These are phyloP conservation scores for Erysimum cheiri DNA, from an alignment of 441 rosid species.

Conservation along the genomic window DNA sequence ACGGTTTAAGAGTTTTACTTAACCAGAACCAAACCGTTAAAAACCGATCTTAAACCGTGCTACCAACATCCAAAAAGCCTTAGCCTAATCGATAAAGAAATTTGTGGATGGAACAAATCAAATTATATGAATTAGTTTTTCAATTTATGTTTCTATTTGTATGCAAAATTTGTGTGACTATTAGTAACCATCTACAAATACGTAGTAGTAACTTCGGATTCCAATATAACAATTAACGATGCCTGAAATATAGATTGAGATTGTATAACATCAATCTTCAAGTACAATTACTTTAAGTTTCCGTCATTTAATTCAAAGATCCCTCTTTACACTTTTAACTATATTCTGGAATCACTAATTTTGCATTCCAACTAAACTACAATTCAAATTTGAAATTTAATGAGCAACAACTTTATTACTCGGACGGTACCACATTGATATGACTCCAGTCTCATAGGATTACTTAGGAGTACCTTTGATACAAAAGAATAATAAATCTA, in stretches of 20 bases:
- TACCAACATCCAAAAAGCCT: too few species aligned
- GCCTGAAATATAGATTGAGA: neutral
- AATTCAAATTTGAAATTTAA: conserved; percentile 23
- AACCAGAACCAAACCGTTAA: neutral
- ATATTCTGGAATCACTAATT: conserved; percentile 4
- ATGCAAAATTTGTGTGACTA: neutral
- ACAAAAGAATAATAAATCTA: neutral
- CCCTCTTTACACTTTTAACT: neutral
- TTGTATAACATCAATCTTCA: neutral
- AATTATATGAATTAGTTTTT: neutral
- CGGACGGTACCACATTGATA: conserved; percentile 15
- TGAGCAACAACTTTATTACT: conserved; percentile 22
- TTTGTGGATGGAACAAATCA: neutral
- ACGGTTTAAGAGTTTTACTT: neutral
- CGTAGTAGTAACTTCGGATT: neutral
- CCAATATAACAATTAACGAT: neutral
- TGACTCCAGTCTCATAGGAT: neutral
- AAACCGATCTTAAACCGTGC: too few species aligned
- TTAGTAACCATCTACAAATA: neutral
- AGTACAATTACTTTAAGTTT: neutral
- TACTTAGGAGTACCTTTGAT: neutral
- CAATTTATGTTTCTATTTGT: neutral
- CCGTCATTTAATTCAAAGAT: neutral
- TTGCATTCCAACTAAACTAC: neutral
- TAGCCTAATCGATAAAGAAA: neutral